Evolutionary conservation across 257 asterid species (phyloP), one percentile per base, ranked within the genome.

Genomic region (Coffea eugenioides): DNA sequence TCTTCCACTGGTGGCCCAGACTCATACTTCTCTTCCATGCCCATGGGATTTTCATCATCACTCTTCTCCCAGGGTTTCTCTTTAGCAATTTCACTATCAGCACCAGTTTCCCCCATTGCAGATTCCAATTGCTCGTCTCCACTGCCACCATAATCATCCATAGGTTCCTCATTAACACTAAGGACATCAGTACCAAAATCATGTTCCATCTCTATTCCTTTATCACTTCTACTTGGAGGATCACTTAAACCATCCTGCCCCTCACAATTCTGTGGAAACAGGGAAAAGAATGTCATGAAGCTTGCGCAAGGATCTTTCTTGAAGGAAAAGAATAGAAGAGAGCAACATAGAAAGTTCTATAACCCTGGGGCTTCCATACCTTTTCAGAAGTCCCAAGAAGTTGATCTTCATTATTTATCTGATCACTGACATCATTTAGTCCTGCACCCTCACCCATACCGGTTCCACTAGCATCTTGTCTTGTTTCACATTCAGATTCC

Each of bases 381-480:
- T 89, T 89, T 39, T 85, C 90, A 59, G 95, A 88, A 61, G 87
- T 56, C 46, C 97, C 98, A 69, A 92, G 87, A 72, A 96, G 96
- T 90, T 96, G 99, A 84, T 96, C 99, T 88, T 96, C 99, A 66
- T 92, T 92, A 52, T 79, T 84, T 75, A 96, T 94, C 88, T 96
- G 98, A 59, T 96, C 90, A 77, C 99, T 92, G 80, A 96, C 97
- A 80, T 96, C 99, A 66, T 90, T 90, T 69, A 84, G 48, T 70
- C 99, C 99, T 27, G 86, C 84, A 64, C 99, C 99, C 79, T 94
- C 97, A 78, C 98, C 97, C 94, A 96, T 91, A 77, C 99, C 99
- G 15, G 96, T 96, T 80, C 98, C 99, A 79, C 79, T 84, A 64
- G 93, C 95, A 79, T 96, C 97, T 80, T 89, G 87, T 81, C 90